Percentiles rank a stretch among this genome's conserved stretches.
Evolutionary conservation across 345 rosid species (phyloP).

Genomic region (Streptanthus diversifolius): DNA sequence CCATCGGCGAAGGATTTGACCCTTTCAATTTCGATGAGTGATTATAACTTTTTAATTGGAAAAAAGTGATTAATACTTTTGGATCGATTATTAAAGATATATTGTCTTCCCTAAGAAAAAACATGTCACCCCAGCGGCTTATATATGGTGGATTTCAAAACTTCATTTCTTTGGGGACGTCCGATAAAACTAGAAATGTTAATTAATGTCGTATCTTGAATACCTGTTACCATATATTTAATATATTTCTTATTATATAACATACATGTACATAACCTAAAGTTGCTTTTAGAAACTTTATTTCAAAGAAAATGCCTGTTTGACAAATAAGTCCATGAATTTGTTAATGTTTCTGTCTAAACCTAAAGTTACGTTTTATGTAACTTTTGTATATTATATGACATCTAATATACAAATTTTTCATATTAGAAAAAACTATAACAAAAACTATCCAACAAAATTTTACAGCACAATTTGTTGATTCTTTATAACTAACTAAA

Average conservation of each 20-base stretch:
- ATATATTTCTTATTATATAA: neutral
- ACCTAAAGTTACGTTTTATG: too few relatives aligned
- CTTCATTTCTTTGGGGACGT: neutral
- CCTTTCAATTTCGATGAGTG: conserved; percentile 30
- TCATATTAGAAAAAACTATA: too few relatives aligned
- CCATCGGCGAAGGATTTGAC: conserved; percentile 38
- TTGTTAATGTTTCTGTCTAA: neutral
- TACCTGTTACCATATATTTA: too few relatives aligned
- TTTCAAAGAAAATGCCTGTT: neutral
- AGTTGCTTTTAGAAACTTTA: neutral
- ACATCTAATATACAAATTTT: too few relatives aligned
- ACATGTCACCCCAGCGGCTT: neutral
- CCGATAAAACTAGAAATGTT: too few relatives aligned
- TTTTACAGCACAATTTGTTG: neutral
- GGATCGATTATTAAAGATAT: neutral
- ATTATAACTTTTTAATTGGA: neutral
- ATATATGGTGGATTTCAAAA: neutral
- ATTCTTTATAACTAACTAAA: neutral
- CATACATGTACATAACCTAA: neutral
- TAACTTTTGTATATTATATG: too few relatives aligned
- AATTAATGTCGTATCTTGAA: too few relatives aligned
- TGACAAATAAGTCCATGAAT: neutral
- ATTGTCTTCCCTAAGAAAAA: neutral
- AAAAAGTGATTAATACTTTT: neutral
- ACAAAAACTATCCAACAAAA: neutral